Percentiles rank a stretch among this genome's conserved stretches.
phyloP scores from a whole-genome alignment of 805 yeast species.

The Myxozyma kluyveri region DNA sequence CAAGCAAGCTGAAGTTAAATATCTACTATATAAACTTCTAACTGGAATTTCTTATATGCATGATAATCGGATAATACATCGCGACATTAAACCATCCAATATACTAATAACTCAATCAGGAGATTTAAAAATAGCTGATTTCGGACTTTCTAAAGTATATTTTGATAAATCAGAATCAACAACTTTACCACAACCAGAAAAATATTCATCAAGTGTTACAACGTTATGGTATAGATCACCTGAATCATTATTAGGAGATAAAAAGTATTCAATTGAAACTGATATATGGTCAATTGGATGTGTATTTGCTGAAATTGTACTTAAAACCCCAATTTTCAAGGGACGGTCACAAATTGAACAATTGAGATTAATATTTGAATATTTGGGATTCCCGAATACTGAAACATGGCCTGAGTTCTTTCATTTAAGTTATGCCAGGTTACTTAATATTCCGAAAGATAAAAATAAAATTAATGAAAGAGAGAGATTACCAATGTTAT shows the following conservation, averaged over 20 bases:
- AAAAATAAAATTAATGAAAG: conserved; percentile 31
- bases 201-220: conserved; percentile 13
- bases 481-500: conserved; percentile 21
- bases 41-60: conserved; percentile 34
- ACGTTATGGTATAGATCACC: conserved; percentile 44
- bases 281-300: conserved; percentile 63
- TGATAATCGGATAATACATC: conserved; percentile 32
- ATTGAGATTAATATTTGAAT: conserved; percentile 42
- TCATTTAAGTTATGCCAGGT: conserved; percentile 39
- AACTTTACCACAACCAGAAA: neutral
- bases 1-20: conserved; percentile 35
- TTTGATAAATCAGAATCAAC: conserved; percentile 22
- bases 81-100: conserved; percentile 37
- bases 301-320: conserved; percentile 52
- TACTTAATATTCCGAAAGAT: conserved; percentile 34
- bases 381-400: conserved; percentile 46
- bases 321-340: conserved; percentile 45
- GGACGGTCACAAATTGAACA: conserved; percentile 50
- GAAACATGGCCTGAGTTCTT: conserved; percentile 29
- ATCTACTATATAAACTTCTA: conserved; percentile 34
- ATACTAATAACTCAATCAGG: conserved; percentile 32
- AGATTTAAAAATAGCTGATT: conserved; percentile 34
- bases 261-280: conserved; percentile 38
- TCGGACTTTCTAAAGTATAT: conserved; percentile 56
- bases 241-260: conserved; percentile 49